Base-by-base conservation (phyloP, 108 stramenopile genomes). In the Skeletonema grethae region DNA sequence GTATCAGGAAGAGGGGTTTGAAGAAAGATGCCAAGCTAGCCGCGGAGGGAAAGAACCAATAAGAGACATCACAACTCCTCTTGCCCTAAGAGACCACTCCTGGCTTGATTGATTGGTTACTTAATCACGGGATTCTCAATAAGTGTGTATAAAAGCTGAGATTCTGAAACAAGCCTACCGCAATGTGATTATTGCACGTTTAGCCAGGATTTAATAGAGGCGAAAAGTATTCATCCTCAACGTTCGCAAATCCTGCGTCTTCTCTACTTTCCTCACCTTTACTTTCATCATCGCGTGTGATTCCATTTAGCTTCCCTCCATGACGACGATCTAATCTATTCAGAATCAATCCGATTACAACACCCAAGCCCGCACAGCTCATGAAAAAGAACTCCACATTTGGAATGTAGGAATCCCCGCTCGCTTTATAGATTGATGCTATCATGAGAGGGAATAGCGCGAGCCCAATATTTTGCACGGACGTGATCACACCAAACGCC, bases 21-120 rank as follows among this genome's bases (percentile, higher is more conserved):
- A 96, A 97, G 84, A 99, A 99, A 85, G 88, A 94, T 68, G 89
- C 85, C 3, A 77, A 75, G 70, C 34, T 84, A 46, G 86, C 91
- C 36, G 80, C 79, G 15, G 79, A 70, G 69, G 76, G 76, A 5
- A 77, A 77, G 64, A 76, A 71, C n/a, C 43, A 75, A 15, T 75
- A 38, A 83, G 22, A 13, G 22, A 61, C 10, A n/a, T n/a, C n/a
- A n/a, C n/a, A n/a, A n/a, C n/a, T n/a, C n/a, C n/a, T n/a, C n/a
- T n/a, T n/a, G n/a, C n/a, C n/a, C n/a, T n/a, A n/a, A n/a, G n/a
- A n/a, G n/a, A n/a, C n/a, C n/a, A n/a, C 38, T 38, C 61, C 16
- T 63, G 34, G 0, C 4, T 35, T 35, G 34, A 35, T 35, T 35
- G 6, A 4, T 4, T 35, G 6, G 34, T 35, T 6, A 35, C 34